Conservation (phyloP, 345 rosid genomes). For the Salix suchowensis region DNA sequence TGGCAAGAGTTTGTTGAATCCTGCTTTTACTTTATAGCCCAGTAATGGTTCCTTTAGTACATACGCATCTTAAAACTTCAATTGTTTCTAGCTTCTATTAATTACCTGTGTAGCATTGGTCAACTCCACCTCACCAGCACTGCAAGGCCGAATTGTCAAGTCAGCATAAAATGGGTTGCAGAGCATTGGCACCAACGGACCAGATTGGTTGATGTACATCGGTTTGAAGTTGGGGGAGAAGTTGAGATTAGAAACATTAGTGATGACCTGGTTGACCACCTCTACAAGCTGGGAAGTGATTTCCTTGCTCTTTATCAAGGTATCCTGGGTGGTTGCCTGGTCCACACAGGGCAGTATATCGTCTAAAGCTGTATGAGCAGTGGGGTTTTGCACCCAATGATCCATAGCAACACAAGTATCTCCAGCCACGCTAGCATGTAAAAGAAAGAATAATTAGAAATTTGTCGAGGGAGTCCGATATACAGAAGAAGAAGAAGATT, state of each 20-base stretch:
- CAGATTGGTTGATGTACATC: constrained; percentile 86
- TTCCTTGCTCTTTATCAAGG: constrained; percentile 58
- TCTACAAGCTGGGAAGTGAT: constrained; percentile 72
- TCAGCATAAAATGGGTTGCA: constrained; percentile 75
- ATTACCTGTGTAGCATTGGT: constrained; percentile 77
- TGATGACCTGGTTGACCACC: constrained; percentile 74
- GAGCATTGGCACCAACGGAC: constrained; percentile 72
- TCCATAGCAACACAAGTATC: constrained; percentile 89
- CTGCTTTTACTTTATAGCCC: neutral
- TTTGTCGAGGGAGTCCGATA: no score
- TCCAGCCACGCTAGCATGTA: constrained; percentile 56
- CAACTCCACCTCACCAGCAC: constrained; percentile 63
- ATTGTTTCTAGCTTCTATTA: neutral
- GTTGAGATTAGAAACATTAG: constrained; percentile 89
- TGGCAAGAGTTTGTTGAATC: neutral
- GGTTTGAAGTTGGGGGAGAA: constrained; percentile 76
- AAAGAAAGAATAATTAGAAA: constrained; percentile 4
- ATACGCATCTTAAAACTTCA: neutral
- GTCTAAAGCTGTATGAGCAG: constrained; percentile 78
- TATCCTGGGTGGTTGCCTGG: constrained; percentile 72
- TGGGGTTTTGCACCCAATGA: constrained; percentile 78
- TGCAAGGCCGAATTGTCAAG: constrained; percentile 57
- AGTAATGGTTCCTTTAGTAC: neutral
- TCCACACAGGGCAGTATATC: constrained; percentile 84
- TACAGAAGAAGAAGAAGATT: neutral